These are phyloP conservation scores for Trichoderma sp. DNA, from an alignment of 2,329 filamentous ascomycete genomes.

Conservation along the genomic window DNA sequence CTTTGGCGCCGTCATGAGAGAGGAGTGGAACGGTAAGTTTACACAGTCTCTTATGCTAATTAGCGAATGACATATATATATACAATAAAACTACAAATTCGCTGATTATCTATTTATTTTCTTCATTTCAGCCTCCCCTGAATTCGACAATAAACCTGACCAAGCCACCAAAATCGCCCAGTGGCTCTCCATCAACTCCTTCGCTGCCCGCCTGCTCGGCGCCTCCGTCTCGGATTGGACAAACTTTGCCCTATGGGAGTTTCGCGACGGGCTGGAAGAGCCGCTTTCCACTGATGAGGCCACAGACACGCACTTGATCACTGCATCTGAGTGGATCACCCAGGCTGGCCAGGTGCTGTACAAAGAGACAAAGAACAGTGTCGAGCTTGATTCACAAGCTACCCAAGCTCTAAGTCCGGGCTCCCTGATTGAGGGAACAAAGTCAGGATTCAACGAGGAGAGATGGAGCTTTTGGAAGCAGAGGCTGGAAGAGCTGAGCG, in stretches of 20 bases:
- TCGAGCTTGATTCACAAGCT: constrained; percentile 26
- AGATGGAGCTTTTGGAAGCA: constrained; percentile 35
- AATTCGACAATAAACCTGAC: constrained; percentile 27
- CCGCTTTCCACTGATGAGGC: constrained; percentile 21
- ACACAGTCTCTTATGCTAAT: neutral
- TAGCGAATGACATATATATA: neutral
- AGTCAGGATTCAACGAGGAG: constrained; percentile 28
- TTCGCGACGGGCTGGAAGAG: constrained; percentile 34
- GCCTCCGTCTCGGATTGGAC: constrained; percentile 25
- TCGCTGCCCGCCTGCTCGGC: constrained; percentile 33
- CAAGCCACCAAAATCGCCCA: constrained; percentile 25
- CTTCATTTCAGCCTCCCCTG: constrained; percentile 28
- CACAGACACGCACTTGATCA: constrained; percentile 26
- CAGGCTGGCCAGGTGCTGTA: constrained; percentile 31
- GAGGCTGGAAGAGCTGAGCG: constrained; percentile 28
- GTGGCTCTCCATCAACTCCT: constrained; percentile 36
- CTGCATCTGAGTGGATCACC: constrained; percentile 32
- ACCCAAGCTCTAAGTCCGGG: constrained; percentile 26
- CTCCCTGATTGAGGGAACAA: constrained; percentile 22
- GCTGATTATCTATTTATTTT: too few species aligned
- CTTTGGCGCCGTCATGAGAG: constrained; percentile 31
- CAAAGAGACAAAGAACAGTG: constrained; percentile 19
- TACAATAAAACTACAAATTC: neutral
- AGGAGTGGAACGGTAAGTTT: constrained; percentile 32
- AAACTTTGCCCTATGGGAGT: constrained; percentile 33